Percentiles rank a stretch among this genome's conserved stretches.
These are phyloP conservation scores for Metschnikowia orientalis DNA, from an alignment of 805 yeast genomes.

Conservation along the genomic window DNA sequence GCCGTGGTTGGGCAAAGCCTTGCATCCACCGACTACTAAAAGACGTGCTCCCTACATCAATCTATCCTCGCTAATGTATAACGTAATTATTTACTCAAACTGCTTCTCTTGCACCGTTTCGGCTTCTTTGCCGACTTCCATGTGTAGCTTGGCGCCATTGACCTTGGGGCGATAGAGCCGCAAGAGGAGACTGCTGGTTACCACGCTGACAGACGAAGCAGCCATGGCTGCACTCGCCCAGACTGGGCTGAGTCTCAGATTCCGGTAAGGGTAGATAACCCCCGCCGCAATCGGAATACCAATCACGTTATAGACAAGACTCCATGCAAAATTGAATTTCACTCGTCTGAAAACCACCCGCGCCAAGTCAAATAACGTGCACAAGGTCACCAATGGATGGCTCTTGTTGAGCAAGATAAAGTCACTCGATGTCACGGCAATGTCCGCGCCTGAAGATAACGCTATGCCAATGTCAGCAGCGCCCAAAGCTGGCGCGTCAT, in stretches of 20 bases:
- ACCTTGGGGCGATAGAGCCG: constrained; percentile 43
- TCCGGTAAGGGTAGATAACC: constrained; percentile 52
- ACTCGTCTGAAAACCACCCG: constrained; percentile 49
- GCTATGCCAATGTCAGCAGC: constrained; percentile 77
- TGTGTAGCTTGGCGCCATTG: constrained; percentile 7
- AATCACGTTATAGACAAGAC: constrained; percentile 50
- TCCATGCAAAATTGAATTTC: constrained; percentile 57
- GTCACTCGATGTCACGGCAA: constrained; percentile 71
- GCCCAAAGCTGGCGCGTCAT: constrained; percentile 78
- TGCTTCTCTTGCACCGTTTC: too few relatives aligned
- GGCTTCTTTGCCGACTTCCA: neutral
- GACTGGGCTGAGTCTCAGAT: constrained; percentile 54
- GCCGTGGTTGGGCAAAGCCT: too few relatives aligned
- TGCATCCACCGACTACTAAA: too few relatives aligned
- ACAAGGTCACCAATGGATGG: constrained; percentile 47
- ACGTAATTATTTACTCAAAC: too few relatives aligned
- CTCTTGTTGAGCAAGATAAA: constrained; percentile 59
- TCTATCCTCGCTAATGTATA: too few relatives aligned
- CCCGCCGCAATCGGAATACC: constrained; percentile 69
- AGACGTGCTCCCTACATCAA: too few relatives aligned
- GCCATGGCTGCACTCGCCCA: constrained; percentile 73
- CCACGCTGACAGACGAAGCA: constrained; percentile 53
- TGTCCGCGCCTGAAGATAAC: constrained; percentile 69
- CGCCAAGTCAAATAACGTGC: constrained; percentile 52
- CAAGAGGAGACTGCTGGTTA: constrained; percentile 51